These are phyloP conservation scores for Omphalea diandra DNA, from an alignment of 441 rosid genomes.

Conservation along the genomic window DNA sequence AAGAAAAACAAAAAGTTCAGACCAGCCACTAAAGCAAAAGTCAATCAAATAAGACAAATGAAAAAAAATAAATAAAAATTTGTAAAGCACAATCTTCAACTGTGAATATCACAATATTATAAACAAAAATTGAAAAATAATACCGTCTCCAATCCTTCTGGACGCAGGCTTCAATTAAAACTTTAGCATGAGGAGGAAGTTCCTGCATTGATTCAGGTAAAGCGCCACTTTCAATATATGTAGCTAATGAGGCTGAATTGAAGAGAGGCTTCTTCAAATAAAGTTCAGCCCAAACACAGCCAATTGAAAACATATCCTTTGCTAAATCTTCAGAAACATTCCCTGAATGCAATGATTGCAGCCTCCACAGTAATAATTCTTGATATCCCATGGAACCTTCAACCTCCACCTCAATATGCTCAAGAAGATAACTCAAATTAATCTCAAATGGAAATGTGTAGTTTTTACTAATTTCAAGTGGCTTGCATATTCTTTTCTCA, in stretches of 20 bases:
- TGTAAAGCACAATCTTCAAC: conserved; percentile 23
- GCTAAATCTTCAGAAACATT: conserved; percentile 44
- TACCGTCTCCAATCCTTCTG: conserved; percentile 69
- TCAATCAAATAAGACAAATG: neutral
- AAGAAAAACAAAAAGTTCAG: conserved; percentile 27
- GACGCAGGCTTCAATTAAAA: conserved; percentile 77
- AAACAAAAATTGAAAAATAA: conserved; percentile 1
- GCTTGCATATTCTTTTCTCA: conserved; percentile 26
- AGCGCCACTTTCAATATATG: conserved; percentile 47
- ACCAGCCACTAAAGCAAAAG: neutral
- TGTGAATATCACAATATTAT: neutral
- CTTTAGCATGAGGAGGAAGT: conserved; percentile 73
- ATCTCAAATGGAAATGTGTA: conserved; percentile 38
- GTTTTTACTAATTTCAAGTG: conserved; percentile 36
- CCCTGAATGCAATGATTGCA: conserved; percentile 40
- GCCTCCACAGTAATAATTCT: conserved; percentile 73
- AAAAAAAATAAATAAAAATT: conserved; percentile 8
- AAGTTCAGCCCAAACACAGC: conserved; percentile 85
- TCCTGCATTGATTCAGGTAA: conserved; percentile 60
- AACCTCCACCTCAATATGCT: conserved; percentile 56
- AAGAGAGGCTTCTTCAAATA: conserved; percentile 75
- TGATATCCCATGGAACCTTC: conserved; percentile 62
- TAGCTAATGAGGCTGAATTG: conserved; percentile 58
- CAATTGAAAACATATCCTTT: conserved; percentile 76
- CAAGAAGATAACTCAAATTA: conserved; percentile 63